A percentile compares a stretch with the other conserved stretches of the same genome.
These are phyloP conservation scores for Acanthamoeba lenticulata DNA, from an alignment of 208 protist species.

Conservation along the genomic window DNA sequence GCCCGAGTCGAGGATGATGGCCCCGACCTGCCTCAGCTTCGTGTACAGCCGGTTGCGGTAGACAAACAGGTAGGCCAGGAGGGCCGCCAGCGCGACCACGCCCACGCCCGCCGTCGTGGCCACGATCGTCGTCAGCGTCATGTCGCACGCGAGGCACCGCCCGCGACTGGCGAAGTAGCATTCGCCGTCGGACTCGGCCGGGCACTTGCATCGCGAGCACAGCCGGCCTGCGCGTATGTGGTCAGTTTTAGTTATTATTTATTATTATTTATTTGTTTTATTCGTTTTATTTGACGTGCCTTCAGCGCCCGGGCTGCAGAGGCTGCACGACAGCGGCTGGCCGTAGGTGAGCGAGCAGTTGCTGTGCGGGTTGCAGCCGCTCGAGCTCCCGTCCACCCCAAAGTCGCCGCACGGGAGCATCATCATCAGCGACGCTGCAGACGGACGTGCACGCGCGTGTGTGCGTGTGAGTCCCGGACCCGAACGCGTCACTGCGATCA, in stretches of 20 bases:
- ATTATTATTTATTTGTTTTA: background rate
- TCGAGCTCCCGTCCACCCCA: background rate
- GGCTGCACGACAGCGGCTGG: background rate
- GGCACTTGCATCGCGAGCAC: slow-evolving; percentile 1
- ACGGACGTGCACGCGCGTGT: background rate
- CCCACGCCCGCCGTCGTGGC: background rate
- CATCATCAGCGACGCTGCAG: background rate
- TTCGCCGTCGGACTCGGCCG: background rate
- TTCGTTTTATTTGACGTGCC: background rate
- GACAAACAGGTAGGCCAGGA: background rate
- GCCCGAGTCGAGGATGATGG: slow-evolving; percentile 28
- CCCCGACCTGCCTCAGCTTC: background rate
- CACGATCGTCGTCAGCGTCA: background rate
- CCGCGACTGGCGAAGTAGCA: background rate
- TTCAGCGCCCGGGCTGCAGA: background rate
- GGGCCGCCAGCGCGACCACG: background rate
- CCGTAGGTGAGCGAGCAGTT: slow-evolving; percentile 9
- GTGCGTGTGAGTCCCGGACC: no score
- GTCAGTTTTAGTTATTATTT: background rate
- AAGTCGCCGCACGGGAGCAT: background rate
- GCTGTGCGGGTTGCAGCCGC: background rate
- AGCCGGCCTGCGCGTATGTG: background rate
- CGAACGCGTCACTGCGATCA: background rate
- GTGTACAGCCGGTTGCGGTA: background rate
- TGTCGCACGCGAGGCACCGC: background rate